These are phyloP conservation scores for Phaseolus coccineus DNA, from an alignment of 331 rosid genomes.

Conservation along the genomic window DNA sequence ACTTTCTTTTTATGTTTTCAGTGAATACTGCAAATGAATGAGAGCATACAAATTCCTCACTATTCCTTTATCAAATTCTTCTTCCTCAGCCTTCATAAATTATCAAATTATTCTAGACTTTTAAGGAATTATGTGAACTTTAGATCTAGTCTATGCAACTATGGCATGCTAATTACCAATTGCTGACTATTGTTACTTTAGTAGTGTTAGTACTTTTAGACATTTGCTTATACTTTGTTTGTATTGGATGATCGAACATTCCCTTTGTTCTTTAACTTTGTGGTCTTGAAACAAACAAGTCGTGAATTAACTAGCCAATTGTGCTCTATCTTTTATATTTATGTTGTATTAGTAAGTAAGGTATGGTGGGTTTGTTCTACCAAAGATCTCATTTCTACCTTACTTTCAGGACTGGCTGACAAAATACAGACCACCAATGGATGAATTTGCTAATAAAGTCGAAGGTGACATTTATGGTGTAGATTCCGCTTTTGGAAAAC, in stretches of 20 bases:
- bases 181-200: not conserved
- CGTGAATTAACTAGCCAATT: constrained; percentile 15
- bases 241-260: no score
- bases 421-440: constrained; percentile 55
- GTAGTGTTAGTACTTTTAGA: not conserved
- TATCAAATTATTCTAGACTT: not conserved
- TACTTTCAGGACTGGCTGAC: constrained; percentile 40
- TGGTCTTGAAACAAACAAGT: no score
- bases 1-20: constrained; percentile 10
- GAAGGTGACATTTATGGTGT: constrained; percentile 42
- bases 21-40: not conserved
- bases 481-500: constrained; percentile 49
- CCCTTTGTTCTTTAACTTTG: no score
- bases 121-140: not conserved
- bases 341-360: not conserved
- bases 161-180: not conserved
- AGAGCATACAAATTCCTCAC: not conserved
- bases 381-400: constrained; percentile 30
- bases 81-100: not conserved
- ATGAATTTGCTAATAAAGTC: constrained; percentile 52
- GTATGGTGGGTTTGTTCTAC: constrained; percentile 21
- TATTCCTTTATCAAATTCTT: not conserved
- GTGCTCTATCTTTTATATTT: not conserved
- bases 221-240: not conserved
- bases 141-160: not conserved